Evolutionary conservation across 1,284 basidiomycete genomes (phyloP), one percentile per base, ranked within the genome.

Genomic region (Naganishia sp.): DNA sequence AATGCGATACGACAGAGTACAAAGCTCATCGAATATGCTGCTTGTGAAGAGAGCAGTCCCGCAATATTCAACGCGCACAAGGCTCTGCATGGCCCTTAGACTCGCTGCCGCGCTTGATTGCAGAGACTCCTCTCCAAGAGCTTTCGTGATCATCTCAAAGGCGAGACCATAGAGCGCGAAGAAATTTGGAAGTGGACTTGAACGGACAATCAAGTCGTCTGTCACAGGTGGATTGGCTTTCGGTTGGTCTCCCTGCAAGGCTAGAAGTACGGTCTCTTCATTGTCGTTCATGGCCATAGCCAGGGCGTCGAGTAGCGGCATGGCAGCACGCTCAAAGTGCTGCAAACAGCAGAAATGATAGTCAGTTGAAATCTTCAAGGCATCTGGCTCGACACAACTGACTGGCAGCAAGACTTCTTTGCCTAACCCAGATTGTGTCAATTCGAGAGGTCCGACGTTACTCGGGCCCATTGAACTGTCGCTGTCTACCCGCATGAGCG

Each of bases 161-260:
- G 95, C 88, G 23, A 99, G 84, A 13, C 95, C 95, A 74, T 96
- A 97, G 13, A 97, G 78, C 16, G 92, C 85, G 78, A 88, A 93
- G 80, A 97, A 98, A 78, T 92, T 87, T 7, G 87, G 83, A 0
- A 87, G 84, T 0, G 94, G 92, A 67, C 93, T 90, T 25, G 86
- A 82, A 13, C 85, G 83, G 25, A 72, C 64, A n/a, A 75, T 80
- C 3, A 49, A 23, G 36, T 52, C 65, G 36, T 46, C 45, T n/a
- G 23, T 46, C 16, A 9, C 23, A 16, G 42, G 21, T n/a, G 16
- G 33, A 33, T 23, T 42, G 18, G 54, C 25, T 6, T n/a, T 21
- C 33, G 66, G 9, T n/a, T 42, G 53, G 16, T 49, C n/a, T 6
- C 46, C 50, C n/a, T 61, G 59, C 3, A 63, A 45, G 0, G 93